Percentiles rank a stretch among this genome's conserved stretches.
These are phyloP conservation scores for Margaritispora aquatica DNA, from an alignment of 495 filamentous ascomycete species.

Conservation along the genomic window DNA sequence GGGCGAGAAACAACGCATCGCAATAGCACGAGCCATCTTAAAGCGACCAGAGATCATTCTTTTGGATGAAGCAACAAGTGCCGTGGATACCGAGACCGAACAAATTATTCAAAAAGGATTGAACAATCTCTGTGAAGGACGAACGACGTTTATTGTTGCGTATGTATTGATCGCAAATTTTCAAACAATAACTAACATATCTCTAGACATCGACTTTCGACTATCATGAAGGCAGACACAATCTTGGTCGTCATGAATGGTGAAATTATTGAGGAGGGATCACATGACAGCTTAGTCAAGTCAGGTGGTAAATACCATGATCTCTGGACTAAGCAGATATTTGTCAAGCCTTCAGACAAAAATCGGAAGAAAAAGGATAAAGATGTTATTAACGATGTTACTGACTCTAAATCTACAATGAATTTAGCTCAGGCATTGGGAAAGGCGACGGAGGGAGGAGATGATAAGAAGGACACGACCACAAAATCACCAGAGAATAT, in stretches of 20 bases:
- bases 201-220: slow-evolving; percentile 57
- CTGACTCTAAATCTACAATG: slow-evolving; percentile 25
- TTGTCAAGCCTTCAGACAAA: slow-evolving; percentile 38
- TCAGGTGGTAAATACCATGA: slow-evolving; percentile 53
- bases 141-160: slow-evolving; percentile 60
- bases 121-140: slow-evolving; percentile 43
- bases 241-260: slow-evolving; percentile 64
- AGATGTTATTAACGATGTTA: slow-evolving; percentile 38
- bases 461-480: neutral
- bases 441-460: slow-evolving; percentile 5
- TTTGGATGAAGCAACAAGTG: slow-evolving; percentile 51
- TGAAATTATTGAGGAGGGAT: slow-evolving; percentile 57
- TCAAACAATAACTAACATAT: slow-evolving; percentile 18
- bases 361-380: slow-evolving; percentile 21
- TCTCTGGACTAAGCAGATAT: slow-evolving; percentile 55
- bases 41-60: slow-evolving; percentile 49
- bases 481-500: neutral
- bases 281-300: slow-evolving; percentile 52
- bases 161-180: slow-evolving; percentile 30
- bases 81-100: slow-evolving; percentile 60
- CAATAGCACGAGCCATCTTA: slow-evolving; percentile 66
- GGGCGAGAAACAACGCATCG: slow-evolving; percentile 69
- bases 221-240: slow-evolving; percentile 61
- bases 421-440: slow-evolving; percentile 31
- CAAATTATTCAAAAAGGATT: slow-evolving; percentile 65